phyloP scores from a whole-genome alignment of 2,329 filamentous ascomycete species.

The Chalara sp. region DNA sequence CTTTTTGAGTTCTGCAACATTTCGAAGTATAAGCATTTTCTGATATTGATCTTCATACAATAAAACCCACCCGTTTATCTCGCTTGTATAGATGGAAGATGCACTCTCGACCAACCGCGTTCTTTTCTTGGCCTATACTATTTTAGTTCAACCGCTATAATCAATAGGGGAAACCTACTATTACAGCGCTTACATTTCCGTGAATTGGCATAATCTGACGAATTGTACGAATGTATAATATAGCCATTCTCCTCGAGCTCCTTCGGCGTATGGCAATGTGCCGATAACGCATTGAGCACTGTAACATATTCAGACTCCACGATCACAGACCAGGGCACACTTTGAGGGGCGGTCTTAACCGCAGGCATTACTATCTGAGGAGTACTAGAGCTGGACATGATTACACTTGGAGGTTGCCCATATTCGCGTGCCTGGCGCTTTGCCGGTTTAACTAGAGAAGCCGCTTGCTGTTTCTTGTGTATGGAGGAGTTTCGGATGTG shows the following conservation, averaged over 20 bases:
- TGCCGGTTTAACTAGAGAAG: constrained; percentile 1
- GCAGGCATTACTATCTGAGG: background rate
- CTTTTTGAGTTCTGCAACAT: constrained; percentile 5
- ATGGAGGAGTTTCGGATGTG: constrained; percentile 6
- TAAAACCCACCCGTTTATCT: constrained; percentile 11
- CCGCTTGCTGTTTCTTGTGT: constrained; percentile 4
- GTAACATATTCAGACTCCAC: constrained; percentile 2
- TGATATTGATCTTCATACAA: background rate
- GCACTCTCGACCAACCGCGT: constrained; percentile 2
- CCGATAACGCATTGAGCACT: constrained; percentile 7
- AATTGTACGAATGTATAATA: constrained; percentile 5
- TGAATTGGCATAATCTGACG: constrained; percentile 5
- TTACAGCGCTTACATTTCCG: constrained; percentile 13
- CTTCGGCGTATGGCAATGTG: constrained; percentile 8
- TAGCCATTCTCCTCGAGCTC: constrained; percentile 9
- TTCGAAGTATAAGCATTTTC: background rate
- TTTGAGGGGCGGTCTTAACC: background rate
- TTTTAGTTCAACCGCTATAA: background rate
- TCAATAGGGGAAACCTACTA: constrained; percentile 5
- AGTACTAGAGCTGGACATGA: background rate
- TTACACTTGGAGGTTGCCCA: background rate
- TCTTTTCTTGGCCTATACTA: constrained; percentile 3
- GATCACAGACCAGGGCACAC: constrained; percentile 9
- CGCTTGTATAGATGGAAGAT: constrained; percentile 11
- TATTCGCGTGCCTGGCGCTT: background rate